A percentile compares a stretch with the other conserved stretches of the same genome.
Evolutionary conservation across 148 eudicot species (phyloP).

Genomic region (Polygonum aviculare): DNA sequence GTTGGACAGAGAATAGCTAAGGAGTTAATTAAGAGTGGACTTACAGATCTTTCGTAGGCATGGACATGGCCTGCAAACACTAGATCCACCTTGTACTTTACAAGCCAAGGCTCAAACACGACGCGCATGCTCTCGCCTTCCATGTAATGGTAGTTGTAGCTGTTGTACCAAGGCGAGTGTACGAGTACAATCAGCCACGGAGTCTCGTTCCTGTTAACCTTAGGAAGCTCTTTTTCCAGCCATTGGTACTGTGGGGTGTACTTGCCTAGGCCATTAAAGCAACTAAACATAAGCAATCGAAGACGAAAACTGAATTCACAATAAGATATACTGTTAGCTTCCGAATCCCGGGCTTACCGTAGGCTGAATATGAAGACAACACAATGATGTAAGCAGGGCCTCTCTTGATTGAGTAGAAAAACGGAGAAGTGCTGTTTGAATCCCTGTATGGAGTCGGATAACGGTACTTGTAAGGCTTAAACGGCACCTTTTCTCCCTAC

Average conservation of each 20-base stretch:
- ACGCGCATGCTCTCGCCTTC: slow-evolving; percentile 38
- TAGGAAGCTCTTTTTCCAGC: slow-evolving; percentile 20
- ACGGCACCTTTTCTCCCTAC: slow-evolving; percentile 42
- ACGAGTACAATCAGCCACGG: slow-evolving; percentile 37
- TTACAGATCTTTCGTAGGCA: slow-evolving; percentile 38
- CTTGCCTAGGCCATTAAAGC: slow-evolving; percentile 11
- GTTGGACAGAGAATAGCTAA: not conserved
- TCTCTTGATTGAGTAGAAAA: slow-evolving; percentile 32
- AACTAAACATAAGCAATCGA: not conserved
- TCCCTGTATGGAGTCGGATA: slow-evolving; percentile 34
- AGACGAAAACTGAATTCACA: not conserved
- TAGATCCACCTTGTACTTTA: slow-evolving; percentile 30
- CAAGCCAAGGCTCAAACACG: slow-evolving; percentile 31
- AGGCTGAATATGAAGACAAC: slow-evolving; percentile 15
- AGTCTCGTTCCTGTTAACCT: slow-evolving; percentile 25
- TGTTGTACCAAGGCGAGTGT: slow-evolving; percentile 29
- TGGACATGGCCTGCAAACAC: slow-evolving; percentile 40
- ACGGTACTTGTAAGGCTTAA: slow-evolving; percentile 36
- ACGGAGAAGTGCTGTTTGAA: slow-evolving; percentile 29
- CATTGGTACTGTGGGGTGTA: slow-evolving; percentile 30
- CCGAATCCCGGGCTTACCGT: not conserved
- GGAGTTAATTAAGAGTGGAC: not conserved
- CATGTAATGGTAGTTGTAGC: slow-evolving; percentile 28
- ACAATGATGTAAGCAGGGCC: slow-evolving; percentile 25
- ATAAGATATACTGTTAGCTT: not conserved